These are phyloP conservation scores for Edaphochlamys debaryana DNA, from an alignment of 139 green algal species.

Conservation along the genomic window DNA sequence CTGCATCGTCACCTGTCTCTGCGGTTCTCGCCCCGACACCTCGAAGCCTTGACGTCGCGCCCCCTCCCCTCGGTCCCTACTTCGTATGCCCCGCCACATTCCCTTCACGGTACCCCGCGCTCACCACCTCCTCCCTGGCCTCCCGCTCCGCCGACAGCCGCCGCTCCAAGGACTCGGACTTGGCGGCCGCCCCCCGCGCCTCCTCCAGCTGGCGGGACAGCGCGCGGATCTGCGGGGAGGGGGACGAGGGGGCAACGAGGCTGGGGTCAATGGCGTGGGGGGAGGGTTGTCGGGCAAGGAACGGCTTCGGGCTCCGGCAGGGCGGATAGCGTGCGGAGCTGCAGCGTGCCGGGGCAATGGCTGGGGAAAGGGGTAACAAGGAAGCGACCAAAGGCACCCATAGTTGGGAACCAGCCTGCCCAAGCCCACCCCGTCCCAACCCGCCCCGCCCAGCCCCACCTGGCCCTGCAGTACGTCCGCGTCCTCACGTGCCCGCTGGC, in stretches of 20 bases:
- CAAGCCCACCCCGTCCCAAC: too few species aligned
- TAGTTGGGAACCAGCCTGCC: too few species aligned
- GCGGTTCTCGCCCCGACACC: too few species aligned
- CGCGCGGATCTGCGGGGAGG: neutral
- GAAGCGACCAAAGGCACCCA: neutral
- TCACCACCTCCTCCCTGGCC: conserved; percentile 24
- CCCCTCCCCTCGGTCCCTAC: too few species aligned
- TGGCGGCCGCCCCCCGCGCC: neutral
- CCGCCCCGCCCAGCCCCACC: neutral
- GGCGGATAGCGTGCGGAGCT: too few species aligned
- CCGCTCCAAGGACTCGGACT: neutral
- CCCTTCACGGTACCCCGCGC: too few species aligned
- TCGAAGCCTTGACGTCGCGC: too few species aligned
- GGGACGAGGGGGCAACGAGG: neutral
- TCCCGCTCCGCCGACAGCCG: neutral
- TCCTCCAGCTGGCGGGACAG: conserved; percentile 19
- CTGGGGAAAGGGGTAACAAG: neutral
- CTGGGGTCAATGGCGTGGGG: neutral
- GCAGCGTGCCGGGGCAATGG: too few species aligned
- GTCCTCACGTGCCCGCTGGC: conserved; percentile 12
- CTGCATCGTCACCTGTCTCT: too few species aligned
- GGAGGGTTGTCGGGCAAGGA: neutral
- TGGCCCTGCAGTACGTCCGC: conserved; percentile 20
- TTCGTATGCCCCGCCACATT: too few species aligned
- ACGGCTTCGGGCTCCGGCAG: too few species aligned